phyloP scores from a whole-genome alignment of 305 asterid genomes.

The Fraxinus xanthoxyloides region DNA sequence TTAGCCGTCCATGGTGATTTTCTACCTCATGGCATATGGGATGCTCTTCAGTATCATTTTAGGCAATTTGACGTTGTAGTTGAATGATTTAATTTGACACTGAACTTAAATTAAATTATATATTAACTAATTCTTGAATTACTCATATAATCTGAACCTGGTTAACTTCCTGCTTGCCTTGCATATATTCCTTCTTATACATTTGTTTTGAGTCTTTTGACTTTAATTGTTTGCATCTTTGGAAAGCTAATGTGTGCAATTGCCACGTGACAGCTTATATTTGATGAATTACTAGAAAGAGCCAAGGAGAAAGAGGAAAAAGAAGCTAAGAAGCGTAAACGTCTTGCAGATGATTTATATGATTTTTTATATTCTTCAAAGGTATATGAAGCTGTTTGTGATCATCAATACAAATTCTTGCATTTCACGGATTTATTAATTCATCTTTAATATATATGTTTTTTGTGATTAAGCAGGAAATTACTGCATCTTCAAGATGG shows the following conservation, averaged over 20 bases:
- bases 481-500: conserved; percentile 75
- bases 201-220: not conserved
- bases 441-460: conserved; percentile 1
- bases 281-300: conserved; percentile 66
- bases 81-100: not conserved
- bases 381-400: conserved; percentile 38
- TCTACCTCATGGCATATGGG: not conserved
- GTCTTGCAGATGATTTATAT: conserved; percentile 63
- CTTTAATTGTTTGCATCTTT: conserved; percentile 11
- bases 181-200: not conserved
- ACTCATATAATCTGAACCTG: not conserved
- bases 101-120: conserved; percentile 1
- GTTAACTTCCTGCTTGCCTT: conserved; percentile 7
- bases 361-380: conserved; percentile 56
- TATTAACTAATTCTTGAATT: not conserved
- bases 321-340: conserved; percentile 84
- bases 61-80: not conserved
- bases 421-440: not conserved
- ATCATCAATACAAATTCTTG: conserved; percentile 14
- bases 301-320: conserved; percentile 84
- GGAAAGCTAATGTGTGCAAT: conserved; percentile 23
- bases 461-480: conserved; percentile 48
- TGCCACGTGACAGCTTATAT: conserved; percentile 51
- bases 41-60: not conserved
- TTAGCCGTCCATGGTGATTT: not conserved